Percentiles rank a stretch among this genome's conserved stretches.
These are phyloP conservation scores for Oryza longistaminata DNA, from an alignment of 176 grass and related monocot genomes.

Conservation along the genomic window DNA sequence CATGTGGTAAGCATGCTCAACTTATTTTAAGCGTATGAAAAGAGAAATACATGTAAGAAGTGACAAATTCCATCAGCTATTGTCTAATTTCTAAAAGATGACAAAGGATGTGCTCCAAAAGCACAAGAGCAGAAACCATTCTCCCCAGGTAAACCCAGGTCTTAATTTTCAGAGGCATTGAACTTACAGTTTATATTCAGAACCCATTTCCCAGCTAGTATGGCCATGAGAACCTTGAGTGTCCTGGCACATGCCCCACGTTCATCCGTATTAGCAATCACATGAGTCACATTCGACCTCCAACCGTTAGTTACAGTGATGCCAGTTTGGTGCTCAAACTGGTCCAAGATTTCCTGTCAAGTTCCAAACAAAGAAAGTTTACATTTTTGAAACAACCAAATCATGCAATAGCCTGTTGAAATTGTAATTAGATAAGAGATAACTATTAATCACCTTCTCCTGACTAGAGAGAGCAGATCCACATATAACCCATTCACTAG, in stretches of 20 bases:
- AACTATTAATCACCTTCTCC: constrained; percentile 61
- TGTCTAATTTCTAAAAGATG: background rate
- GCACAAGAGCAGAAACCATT: background rate
- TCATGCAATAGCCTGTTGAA: background rate
- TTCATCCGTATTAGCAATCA: constrained; percentile 78
- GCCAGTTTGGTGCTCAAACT: constrained; percentile 65
- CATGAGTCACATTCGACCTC: constrained; percentile 72
- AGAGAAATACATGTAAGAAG: background rate
- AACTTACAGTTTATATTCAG: constrained; percentile 86
- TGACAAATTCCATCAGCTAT: background rate
- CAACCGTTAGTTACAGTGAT: constrained; percentile 55
- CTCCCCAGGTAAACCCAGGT: background rate
- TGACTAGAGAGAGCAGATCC: constrained; percentile 65
- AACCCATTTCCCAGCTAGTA: constrained; percentile 89
- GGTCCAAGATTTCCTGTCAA: constrained; percentile 67
- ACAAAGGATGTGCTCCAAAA: background rate
- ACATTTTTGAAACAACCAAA: background rate
- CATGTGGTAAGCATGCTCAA: background rate
- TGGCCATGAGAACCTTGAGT: constrained; percentile 95
- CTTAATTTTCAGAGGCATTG: background rate
- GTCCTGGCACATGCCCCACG: constrained; percentile 71
- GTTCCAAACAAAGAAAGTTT: constrained; percentile 7
- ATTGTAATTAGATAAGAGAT: constrained; percentile 12
- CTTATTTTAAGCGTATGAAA: background rate
- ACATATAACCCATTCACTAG: constrained; percentile 80